A percentile compares a stretch with the other conserved stretches of the same genome.
Evolutionary conservation across 2,329 filamentous ascomycete genomes (phyloP).

Genomic region (Waltergamsia citrina): DNA sequence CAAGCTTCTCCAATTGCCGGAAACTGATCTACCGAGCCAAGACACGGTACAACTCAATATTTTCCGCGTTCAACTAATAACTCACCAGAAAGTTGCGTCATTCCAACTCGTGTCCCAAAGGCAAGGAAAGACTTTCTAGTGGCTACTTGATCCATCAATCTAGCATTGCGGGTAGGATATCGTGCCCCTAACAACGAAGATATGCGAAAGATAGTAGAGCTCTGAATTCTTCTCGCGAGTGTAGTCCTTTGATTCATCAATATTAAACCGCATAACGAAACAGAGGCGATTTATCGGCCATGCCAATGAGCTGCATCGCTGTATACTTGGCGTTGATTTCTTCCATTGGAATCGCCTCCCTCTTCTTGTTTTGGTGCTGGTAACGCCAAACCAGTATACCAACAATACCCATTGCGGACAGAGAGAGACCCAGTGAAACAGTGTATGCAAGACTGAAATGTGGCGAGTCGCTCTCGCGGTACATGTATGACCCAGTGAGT

Average conservation of each 20-base stretch:
- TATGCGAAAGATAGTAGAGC: too few relatives aligned
- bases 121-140: too few relatives aligned
- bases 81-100: too few relatives aligned
- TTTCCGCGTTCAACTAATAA: too few relatives aligned
- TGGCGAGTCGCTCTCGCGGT: constrained; percentile 4
- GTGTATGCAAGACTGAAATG: constrained; percentile 1
- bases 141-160: too few relatives aligned
- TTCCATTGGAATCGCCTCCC: not conserved
- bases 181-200: too few relatives aligned
- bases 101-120: too few relatives aligned
- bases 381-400: not conserved
- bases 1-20: too few relatives aligned
- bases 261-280: constrained; percentile 13
- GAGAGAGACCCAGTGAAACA: constrained; percentile 15
- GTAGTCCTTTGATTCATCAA: constrained; percentile 22
- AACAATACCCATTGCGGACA: constrained; percentile 11
- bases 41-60: too few relatives aligned
- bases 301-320: constrained; percentile 9
- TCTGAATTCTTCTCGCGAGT: too few relatives aligned
- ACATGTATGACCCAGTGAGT: constrained; percentile 6
- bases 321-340: constrained; percentile 12
- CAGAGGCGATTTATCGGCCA: constrained; percentile 14
- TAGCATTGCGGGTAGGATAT: too few relatives aligned
- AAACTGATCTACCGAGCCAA: too few relatives aligned
- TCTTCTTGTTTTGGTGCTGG: not conserved